Percentiles rank a stretch among this genome's conserved stretches.
These are phyloP conservation scores for Colletotrichum sp. DNA, from an alignment of 2,329 filamentous ascomycete species.

Conservation along the genomic window DNA sequence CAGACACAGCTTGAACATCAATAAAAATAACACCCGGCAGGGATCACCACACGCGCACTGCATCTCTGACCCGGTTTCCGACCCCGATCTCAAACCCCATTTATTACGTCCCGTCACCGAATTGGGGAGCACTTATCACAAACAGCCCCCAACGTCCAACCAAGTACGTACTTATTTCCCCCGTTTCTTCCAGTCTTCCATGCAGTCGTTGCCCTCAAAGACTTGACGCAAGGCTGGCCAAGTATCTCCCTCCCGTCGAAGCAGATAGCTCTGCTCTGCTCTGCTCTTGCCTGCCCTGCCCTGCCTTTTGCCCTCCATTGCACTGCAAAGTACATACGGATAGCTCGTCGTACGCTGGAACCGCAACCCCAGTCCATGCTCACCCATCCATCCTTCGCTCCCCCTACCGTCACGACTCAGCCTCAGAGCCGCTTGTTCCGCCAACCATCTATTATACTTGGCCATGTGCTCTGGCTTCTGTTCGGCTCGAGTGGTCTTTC, in stretches of 20 bases:
- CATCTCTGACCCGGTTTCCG: conserved; percentile 14
- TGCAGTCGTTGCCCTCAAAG: neutral
- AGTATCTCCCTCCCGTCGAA: neutral
- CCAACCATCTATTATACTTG: conserved; percentile 1
- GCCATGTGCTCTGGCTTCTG: neutral
- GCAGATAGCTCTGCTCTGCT: neutral
- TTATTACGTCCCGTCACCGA: neutral
- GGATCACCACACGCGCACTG: neutral
- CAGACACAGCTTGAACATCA: neutral
- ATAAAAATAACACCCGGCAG: conserved; percentile 1
- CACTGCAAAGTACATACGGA: neutral
- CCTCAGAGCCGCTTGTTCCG: conserved; percentile 28
- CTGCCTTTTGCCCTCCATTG: neutral
- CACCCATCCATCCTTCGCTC: neutral
- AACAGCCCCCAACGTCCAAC: neutral
- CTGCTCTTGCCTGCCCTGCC: neutral
- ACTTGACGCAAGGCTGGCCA: neutral
- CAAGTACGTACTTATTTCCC: neutral
- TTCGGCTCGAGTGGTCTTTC: neutral
- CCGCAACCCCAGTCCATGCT: neutral
- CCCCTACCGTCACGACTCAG: conserved; percentile 22
- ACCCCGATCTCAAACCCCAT: conserved; percentile 10
- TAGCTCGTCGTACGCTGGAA: neutral
- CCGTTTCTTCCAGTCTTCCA: neutral
- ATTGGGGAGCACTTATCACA: neutral